Base-by-base conservation (phyloP, 2,329 filamentous ascomycete genomes). In the Beauveria caledonica region DNA sequence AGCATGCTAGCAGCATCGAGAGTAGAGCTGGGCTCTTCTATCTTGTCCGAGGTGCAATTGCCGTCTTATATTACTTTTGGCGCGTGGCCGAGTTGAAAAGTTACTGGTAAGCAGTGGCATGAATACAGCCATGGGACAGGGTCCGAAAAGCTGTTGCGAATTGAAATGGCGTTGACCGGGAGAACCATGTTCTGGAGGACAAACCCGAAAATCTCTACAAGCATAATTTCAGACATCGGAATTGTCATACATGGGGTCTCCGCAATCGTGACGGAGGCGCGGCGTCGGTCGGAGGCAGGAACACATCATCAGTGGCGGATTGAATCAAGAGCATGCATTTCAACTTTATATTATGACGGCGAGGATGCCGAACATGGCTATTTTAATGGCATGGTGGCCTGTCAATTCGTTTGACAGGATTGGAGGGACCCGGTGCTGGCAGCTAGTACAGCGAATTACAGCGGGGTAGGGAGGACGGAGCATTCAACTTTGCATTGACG, bases 401-500 rank as follows among this genome's bases (percentile, higher is more conserved):
- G 17, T 21, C 49, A 50, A 13, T 49, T 17, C 17, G 29, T 13
- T 3, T 36, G 7, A 39, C 15, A 46, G 56, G 17, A n/a, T 25
- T 15, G 29, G 9, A 13, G 29, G 9, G n/a, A 8, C 36, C 23
- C 33, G 33, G 23, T 59, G 56, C 40, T 33, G 36, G 23, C 46
- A 23, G 29, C 25, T n/a, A 25, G 17, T 51, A 29, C 21, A 48
- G 29, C 42, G 21, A 2, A 9, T 21, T 23, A 17, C 29, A 50
- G 50, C 42, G 44, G 33, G 23, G 39, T 53, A 42, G 48, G 17
- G n/a, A 39, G 19, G 19, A 53, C 33, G 49, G 42, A 51, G 49
- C 50, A 53, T 53, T 23, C 25, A 50, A 27, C n/a, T 42, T 29
- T 49, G 44, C 50, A 59, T 59, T 59, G 27, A 51, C 57, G 44